Base-by-base conservation (phyloP, 106 monocot genomes). In the Allium cepa region DNA sequence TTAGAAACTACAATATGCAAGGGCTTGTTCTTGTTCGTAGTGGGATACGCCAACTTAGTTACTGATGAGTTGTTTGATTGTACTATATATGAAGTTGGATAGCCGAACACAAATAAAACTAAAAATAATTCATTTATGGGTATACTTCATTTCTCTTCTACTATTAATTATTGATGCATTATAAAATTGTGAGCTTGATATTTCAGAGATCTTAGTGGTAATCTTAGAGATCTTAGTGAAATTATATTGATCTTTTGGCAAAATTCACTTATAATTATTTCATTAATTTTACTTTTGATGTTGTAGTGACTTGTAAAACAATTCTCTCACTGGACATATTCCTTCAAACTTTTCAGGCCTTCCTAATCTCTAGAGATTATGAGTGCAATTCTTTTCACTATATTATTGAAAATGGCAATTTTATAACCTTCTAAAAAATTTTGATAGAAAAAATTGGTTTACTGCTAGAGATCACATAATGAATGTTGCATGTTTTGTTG, bases 191-290 rank as follows among this genome's bases (percentile, higher is more conserved):
- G 13, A 11, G 3, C 7, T 62, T 73, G 15, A 58, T 77, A 36
- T 80, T 78, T 66, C 88, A 93, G 92, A 81, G 92, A 93, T 79
- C 92, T 93, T n/a, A 88, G 92, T 60, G 76, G 61, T 74, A 93
- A 93, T 66, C 72, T 77, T 66, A 77, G 88, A 62, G 72, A 49
- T 50, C 18, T 11, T 66, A 51, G 11, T 66, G 36, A 51, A 18
- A 1, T 22, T 66, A 11, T 17, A 17, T 18, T 66, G 47, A 18
- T 66, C 50, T 1, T 51, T 66, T 26, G 17, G 2, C n/a, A 11
- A 11, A 22, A 16, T 26, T 51, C 4, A 66, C 26, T 57, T 57
- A 48, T 58, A 16, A 52, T 52, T 11, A n/a, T n/a, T n/a, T n/a
- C n/a, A n/a, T n/a, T n/a, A n/a, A n/a, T n/a, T n/a, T n/a, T n/a